Percentiles rank a stretch among this genome's conserved stretches.
Conservation (phyloP, 2,329 filamentous ascomycete species). For the Penicillium corylophilum region DNA sequence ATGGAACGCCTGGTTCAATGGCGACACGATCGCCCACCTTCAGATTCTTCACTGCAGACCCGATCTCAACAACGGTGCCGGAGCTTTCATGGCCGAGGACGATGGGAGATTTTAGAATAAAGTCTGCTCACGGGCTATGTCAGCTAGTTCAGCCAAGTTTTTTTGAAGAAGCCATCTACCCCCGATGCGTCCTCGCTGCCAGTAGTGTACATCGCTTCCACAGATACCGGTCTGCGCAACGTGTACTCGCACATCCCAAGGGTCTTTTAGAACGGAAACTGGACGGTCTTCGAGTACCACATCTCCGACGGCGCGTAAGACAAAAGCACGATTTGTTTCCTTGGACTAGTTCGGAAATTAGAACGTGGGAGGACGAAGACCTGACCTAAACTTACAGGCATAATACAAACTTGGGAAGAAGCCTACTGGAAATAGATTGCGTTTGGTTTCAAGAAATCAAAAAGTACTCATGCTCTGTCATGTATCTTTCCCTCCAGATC, state of each 20-base stretch:
- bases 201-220: slow-evolving; percentile 43
- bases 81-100: slow-evolving; percentile 33
- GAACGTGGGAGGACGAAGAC: background rate
- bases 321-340: slow-evolving; percentile 42
- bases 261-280: slow-evolving; percentile 38
- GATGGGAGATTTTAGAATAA: slow-evolving; percentile 43
- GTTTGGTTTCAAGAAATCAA: no score
- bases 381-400: background rate
- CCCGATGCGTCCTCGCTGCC: slow-evolving; percentile 46
- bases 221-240: slow-evolving; percentile 51
- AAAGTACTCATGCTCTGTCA: background rate
- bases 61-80: slow-evolving; percentile 23
- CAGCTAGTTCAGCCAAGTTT: background rate
- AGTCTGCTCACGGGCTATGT: slow-evolving; percentile 29
- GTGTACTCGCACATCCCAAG: slow-evolving; percentile 45
- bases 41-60: slow-evolving; percentile 23
- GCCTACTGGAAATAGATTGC: no score
- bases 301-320: slow-evolving; percentile 47
- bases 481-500: background rate
- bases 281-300: slow-evolving; percentile 48
- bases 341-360: background rate
- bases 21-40: slow-evolving; percentile 25
- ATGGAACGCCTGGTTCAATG: slow-evolving; percentile 28
- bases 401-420: no score
- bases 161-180: slow-evolving; percentile 7